phyloP scores from a whole-genome alignment of 2,329 filamentous ascomycete genomes.

The Helotiales sp. region DNA sequence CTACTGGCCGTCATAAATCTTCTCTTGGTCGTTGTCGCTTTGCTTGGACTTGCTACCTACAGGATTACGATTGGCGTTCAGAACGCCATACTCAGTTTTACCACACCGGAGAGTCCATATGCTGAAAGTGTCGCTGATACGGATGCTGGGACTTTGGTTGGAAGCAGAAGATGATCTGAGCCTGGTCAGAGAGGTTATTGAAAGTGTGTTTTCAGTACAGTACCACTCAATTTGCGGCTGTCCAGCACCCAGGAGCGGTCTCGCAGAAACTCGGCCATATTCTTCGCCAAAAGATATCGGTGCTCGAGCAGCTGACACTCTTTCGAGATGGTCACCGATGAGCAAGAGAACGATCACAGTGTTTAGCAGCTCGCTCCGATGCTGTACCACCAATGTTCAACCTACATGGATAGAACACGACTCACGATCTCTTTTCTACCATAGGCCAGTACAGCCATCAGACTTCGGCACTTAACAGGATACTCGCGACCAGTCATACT shows the following conservation, averaged over 20 bases:
- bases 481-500: constrained; percentile 42
- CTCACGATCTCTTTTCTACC: constrained; percentile 33
- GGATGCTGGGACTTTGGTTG: constrained; percentile 13
- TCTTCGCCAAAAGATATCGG: constrained; percentile 24
- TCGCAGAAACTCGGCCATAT: constrained; percentile 23
- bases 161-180: constrained; percentile 7
- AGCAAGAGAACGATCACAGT: constrained; percentile 29
- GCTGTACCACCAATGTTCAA: constrained; percentile 16
- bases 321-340: constrained; percentile 32
- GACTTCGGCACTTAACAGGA: constrained; percentile 27
- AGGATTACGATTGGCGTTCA: constrained; percentile 22
- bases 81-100: constrained; percentile 15
- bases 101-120: constrained; percentile 17
- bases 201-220: neutral
- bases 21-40: constrained; percentile 28
- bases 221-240: constrained; percentile 13
- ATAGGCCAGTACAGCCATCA: constrained; percentile 29
- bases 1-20: constrained; percentile 31
- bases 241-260: constrained; percentile 23
- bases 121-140: constrained; percentile 12
- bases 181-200: neutral
- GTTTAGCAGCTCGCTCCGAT: constrained; percentile 29
- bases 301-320: constrained; percentile 26
- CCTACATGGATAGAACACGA: constrained; percentile 34
- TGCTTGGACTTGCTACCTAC: constrained; percentile 30